Evolutionary conservation across 1,284 basidiomycete genomes (phyloP).

Genomic region (Lentinus polychrous): DNA sequence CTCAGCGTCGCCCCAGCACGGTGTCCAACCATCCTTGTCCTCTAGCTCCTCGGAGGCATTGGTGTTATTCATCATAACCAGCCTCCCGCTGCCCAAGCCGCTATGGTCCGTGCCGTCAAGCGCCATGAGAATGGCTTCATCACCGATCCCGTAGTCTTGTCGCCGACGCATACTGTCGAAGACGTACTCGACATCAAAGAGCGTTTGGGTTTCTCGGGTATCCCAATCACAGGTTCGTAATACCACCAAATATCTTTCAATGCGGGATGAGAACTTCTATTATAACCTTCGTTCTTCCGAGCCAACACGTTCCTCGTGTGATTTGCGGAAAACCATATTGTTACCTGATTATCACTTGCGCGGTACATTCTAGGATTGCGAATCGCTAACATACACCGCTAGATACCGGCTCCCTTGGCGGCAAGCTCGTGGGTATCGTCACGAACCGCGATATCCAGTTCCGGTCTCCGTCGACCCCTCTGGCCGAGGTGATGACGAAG

Average conservation of each 20-base stretch:
- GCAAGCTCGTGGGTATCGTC: constrained; percentile 94
- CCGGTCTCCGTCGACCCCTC: constrained; percentile 59
- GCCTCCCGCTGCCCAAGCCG: constrained; percentile 80
- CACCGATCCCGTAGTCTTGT: constrained; percentile 86
- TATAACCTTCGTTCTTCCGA: constrained; percentile 88
- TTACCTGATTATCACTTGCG: constrained; percentile 16
- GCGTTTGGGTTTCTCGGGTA: constrained; percentile 91
- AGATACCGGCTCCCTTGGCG: constrained; percentile 86
- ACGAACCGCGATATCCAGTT: constrained; percentile 97
- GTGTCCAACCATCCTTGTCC: constrained; percentile 18
- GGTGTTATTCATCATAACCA: constrained; percentile 99
- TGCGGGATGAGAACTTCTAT: constrained; percentile 40
- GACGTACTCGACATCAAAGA: constrained; percentile 95
- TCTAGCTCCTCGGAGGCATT: constrained; percentile 87
- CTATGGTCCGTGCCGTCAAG: constrained; percentile 97
- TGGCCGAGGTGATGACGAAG: constrained; percentile 90
- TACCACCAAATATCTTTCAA: neutral
- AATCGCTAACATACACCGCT: constrained; percentile 17
- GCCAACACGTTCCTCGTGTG: constrained; percentile 61
- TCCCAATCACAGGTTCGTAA: constrained; percentile 90
- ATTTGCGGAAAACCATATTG: constrained; percentile 54
- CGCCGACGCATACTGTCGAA: constrained; percentile 73
- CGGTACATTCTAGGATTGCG: neutral
- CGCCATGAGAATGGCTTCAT: constrained; percentile 99
- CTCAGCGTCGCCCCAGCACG: constrained; percentile 10